Evolutionary conservation across 2,329 filamentous ascomycete genomes (phyloP), one percentile per base, ranked within the genome.

Genomic region (Juglanconis sp.): DNA sequence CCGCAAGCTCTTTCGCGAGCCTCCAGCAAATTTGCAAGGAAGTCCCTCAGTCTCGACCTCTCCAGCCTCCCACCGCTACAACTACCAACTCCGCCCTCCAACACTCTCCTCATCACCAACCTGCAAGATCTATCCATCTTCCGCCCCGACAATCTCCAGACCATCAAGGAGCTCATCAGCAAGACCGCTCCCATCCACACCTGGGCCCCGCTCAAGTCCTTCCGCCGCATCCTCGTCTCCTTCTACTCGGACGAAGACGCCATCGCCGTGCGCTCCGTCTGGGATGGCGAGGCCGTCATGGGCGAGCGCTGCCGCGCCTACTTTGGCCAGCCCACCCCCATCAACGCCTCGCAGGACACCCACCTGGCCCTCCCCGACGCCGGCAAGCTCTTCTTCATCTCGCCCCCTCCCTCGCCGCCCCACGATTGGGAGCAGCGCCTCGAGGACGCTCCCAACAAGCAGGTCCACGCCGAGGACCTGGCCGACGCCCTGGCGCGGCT

Each of bases 61-160:
- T 89, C 88, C 64, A 83, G 81, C 69, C 77, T 94, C 47, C 90
- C 91, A 53, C 83, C 88, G 40, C 80, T 91, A 58, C 79, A 80
- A 47, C 83, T 86, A 70, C 90, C 90, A n/a, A 87, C 89, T 32
- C 85, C 87, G 57, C 88, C 90, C 5, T 90, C 88, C 66, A 95
- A 95, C 79, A 95, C 91, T 0, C 86, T 95, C 59, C 85, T 95
- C 69, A 88, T 95, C 71, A 95, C 91, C 68, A 92, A 92, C 77
- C 85, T 95, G 62, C 78, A 87, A 70, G 85, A 91, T 65, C 76
- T 81, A 61, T 86, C 89, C 69, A 87, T 92, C 77, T 95, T 94
- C 81, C 80, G 84, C 61, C 80, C 89, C 17, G 82, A 88, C 64
- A 92, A 91, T 74, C 81, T 94, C 61, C 84, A 89, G 68, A 86